phyloP scores from a whole-genome alignment of 805 yeast species.

The Dipodascopsis uninucleata region DNA sequence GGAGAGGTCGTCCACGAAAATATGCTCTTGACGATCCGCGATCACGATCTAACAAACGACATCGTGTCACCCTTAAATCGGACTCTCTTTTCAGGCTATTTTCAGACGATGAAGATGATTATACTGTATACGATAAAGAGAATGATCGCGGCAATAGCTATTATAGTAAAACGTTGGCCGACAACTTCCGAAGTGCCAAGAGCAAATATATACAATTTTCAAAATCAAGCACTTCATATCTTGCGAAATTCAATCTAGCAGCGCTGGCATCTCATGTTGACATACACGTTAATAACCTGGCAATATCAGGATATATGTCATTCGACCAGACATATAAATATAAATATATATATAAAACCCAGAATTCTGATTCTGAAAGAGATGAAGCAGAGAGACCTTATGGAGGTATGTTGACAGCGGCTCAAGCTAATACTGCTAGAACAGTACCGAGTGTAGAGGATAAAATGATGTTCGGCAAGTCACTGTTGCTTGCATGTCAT shows the following conservation, averaged over 20 bases:
- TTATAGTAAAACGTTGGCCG: background rate
- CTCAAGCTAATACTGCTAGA: slow-evolving; percentile 37
- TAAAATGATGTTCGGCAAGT: slow-evolving; percentile 32
- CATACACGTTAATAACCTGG: slow-evolving; percentile 16
- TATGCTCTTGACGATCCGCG: slow-evolving; percentile 1
- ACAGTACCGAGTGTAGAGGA: slow-evolving; percentile 35
- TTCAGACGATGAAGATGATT: too few species aligned
- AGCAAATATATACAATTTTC: slow-evolving; percentile 7
- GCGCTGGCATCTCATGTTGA: slow-evolving; percentile 19
- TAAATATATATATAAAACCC: slow-evolving; percentile 3
- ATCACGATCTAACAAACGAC: background rate
- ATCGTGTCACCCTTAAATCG: background rate
- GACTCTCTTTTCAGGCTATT: too few species aligned
- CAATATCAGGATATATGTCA: slow-evolving; percentile 16
- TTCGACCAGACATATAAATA: slow-evolving; percentile 13
- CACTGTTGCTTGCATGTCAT: slow-evolving; percentile 15
- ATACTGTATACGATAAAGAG: too few species aligned
- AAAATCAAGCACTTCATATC: slow-evolving; percentile 5
- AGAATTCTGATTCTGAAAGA: slow-evolving; percentile 1
- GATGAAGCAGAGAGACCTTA: slow-evolving; percentile 16
- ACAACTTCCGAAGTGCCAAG: background rate
- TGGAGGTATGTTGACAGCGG: slow-evolving; percentile 25
- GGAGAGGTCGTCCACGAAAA: background rate
- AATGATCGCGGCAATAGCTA: too few species aligned
- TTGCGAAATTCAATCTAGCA: slow-evolving; percentile 16